Evolutionary conservation across 2,329 filamentous ascomycete genomes (phyloP).

Genomic region (Laburnicola sp.): DNA sequence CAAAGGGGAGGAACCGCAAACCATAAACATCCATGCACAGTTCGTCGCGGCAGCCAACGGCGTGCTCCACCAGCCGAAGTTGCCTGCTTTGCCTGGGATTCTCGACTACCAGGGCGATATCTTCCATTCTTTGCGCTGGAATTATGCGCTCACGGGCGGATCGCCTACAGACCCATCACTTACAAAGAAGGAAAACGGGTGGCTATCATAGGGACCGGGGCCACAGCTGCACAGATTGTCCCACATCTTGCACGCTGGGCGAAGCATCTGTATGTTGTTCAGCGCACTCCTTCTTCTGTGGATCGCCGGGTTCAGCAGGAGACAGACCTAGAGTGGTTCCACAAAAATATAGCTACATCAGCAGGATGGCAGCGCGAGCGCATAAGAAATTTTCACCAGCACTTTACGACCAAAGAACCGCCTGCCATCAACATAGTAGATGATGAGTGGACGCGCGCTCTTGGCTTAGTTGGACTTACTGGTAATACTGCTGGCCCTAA

Average conservation of each 20-base stretch:
- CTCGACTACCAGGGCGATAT: conserved; percentile 44
- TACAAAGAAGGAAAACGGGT: conserved; percentile 23
- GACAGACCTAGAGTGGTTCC: conserved; percentile 37
- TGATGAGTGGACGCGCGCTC: conserved; percentile 52
- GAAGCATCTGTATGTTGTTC: conserved; percentile 47
- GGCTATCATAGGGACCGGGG: conserved; percentile 42
- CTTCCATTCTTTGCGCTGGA: conserved; percentile 53
- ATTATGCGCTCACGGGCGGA: conserved; percentile 49
- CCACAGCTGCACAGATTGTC: conserved; percentile 48
- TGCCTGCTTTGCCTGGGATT: conserved; percentile 48
- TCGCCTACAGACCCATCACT: conserved; percentile 30
- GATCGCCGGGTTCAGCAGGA: conserved; percentile 36
- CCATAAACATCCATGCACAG: conserved; percentile 13
- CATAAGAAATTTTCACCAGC: conserved; percentile 49
- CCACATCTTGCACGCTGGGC: conserved; percentile 46
- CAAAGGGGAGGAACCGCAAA: conserved; percentile 8
- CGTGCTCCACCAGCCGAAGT: conserved; percentile 45
- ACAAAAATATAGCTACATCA: conserved; percentile 31
- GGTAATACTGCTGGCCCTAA: conserved; percentile 3
- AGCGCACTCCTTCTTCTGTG: conserved; percentile 50
- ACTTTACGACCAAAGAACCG: conserved; percentile 35
- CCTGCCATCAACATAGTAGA: conserved; percentile 47
- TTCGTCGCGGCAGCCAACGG: conserved; percentile 50
- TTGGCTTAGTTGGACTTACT: conserved; percentile 4
- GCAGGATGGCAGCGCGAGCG: conserved; percentile 56